Percentiles rank a stretch among this genome's conserved stretches.
phyloP scores from a whole-genome alignment of 768 basidiomycete genomes.

The Hygrophorus pudorinus region DNA sequence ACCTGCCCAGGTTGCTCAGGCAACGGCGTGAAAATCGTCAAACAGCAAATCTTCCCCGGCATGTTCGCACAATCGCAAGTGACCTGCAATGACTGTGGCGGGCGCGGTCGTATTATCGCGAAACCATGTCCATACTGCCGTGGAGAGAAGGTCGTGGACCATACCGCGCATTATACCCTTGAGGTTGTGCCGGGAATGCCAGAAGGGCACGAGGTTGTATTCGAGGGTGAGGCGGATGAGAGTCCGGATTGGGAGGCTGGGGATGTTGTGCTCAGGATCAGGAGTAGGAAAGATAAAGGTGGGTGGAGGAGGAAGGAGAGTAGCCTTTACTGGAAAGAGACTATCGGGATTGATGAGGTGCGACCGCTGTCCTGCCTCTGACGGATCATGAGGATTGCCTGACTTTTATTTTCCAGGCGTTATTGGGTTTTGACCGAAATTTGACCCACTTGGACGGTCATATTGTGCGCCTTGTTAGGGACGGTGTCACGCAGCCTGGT shows the following conservation, averaged over 20 bases:
- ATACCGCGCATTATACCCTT: constrained; percentile 72
- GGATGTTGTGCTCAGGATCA: constrained; percentile 80
- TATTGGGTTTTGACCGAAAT: constrained; percentile 93
- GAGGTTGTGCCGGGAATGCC: constrained; percentile 84
- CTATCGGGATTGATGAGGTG: constrained; percentile 87
- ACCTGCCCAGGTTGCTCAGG: constrained; percentile 81
- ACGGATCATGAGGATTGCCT: background rate
- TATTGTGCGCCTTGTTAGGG: constrained; percentile 54
- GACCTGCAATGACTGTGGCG: constrained; percentile 76
- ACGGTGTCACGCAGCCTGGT: constrained; percentile 90
- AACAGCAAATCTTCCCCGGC: constrained; percentile 95
- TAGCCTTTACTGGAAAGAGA: constrained; percentile 87
- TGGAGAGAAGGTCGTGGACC: constrained; percentile 75
- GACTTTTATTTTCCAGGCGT: constrained; percentile 43
- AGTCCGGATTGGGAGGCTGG: constrained; percentile 94
- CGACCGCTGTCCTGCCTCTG: constrained; percentile 11
- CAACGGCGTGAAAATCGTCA: constrained; percentile 71
- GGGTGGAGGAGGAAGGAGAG: constrained; percentile 85
- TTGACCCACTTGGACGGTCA: constrained; percentile 90
- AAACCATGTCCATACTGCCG: constrained; percentile 74
- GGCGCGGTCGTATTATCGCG: constrained; percentile 72
- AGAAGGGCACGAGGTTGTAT: constrained; percentile 87
- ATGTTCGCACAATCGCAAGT: constrained; percentile 89
- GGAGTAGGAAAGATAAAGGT: constrained; percentile 68
- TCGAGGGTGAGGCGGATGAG: constrained; percentile 96